Conservation (phyloP, 2,329 filamentous ascomycete species). For the Paraconiothyrium brasiliense region DNA sequence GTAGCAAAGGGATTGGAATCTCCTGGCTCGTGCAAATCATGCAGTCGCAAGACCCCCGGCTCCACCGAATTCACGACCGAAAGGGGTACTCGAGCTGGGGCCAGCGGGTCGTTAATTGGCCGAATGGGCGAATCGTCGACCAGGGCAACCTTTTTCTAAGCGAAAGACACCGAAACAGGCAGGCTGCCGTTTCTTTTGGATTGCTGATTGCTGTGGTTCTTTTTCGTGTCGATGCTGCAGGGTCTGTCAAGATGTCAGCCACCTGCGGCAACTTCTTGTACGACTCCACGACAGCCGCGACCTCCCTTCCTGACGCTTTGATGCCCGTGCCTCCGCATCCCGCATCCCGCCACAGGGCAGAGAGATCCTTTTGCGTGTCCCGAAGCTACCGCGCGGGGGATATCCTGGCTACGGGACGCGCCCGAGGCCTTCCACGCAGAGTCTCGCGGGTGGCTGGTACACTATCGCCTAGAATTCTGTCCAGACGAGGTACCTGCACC, state of each 20-base stretch:
- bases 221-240: neutral
- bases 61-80: neutral
- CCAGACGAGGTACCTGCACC: neutral
- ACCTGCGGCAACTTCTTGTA: neutral
- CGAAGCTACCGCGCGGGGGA: conserved; percentile 6
- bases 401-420: neutral
- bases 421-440: neutral
- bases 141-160: conserved; percentile 5
- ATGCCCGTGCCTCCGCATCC: neutral
- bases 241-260: neutral
- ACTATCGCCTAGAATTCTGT: neutral
- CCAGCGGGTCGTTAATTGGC: conserved; percentile 1
- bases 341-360: neutral
- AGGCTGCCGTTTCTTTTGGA: conserved; percentile 1
- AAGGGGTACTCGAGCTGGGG: conserved; percentile 10
- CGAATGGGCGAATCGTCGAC: neutral
- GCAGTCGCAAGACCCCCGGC: conserved; percentile 1
- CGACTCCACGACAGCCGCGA: neutral
- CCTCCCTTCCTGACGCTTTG: neutral
- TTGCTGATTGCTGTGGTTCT: neutral
- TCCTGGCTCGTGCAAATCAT: conserved; percentile 16
- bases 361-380: conserved; percentile 1
- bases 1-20: conserved; percentile 7
- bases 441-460: neutral
- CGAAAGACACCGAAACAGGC: conserved; percentile 5